Base-by-base conservation (phyloP, 73 alveolate genomes). In the Paramecium bursaria region DNA sequence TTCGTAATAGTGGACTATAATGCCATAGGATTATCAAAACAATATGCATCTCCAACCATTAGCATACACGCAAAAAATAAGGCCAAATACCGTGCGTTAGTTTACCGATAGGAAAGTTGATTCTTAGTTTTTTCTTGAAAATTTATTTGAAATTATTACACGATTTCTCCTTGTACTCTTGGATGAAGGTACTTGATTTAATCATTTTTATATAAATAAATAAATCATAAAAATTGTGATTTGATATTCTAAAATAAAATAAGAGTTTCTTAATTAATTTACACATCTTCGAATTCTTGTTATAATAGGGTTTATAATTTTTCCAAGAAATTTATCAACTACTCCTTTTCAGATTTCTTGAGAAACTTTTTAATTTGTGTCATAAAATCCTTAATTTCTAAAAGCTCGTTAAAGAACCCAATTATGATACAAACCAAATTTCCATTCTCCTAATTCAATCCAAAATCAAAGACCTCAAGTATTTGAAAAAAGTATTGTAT, bases 21-120 rank as follows among this genome's bases (percentile, higher is more conserved):
- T 5, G 93, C 91, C 61, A 79, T 79, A 0, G 93, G 93, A 47
- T 85, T 85, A 50, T 87, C 93, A 39, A 57, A 85, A 48, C 86
- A 51, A 86, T 51, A 85, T 29, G 75, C 86, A 44, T 73, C 77
- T 0, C 93, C 93, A 15, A 87, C 31, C 85, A 85, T 67, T 17
- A 87, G 46, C 55, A 87, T 79, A 48, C 93, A 87, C 4, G 93
- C 93, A 47, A 86, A 39, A 48, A 75, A 42, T 26, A 86, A 74
- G 10, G 86, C 85, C 73, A 74, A 17, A 52, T 48, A 86, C 42
- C 92, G 23, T 13, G 47, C 42, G 48, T 75, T 74, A 11, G 92
- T 77, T 27, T 86, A 55, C 35, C 89, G 17, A 30, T 67, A 52
- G 13, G 82, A 67, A 5, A 13, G 33, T 13, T n/a, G n/a, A n/a